Conservation (phyloP, 2,329 filamentous ascomycete species). For the Tolypocladium pustulatum region DNA sequence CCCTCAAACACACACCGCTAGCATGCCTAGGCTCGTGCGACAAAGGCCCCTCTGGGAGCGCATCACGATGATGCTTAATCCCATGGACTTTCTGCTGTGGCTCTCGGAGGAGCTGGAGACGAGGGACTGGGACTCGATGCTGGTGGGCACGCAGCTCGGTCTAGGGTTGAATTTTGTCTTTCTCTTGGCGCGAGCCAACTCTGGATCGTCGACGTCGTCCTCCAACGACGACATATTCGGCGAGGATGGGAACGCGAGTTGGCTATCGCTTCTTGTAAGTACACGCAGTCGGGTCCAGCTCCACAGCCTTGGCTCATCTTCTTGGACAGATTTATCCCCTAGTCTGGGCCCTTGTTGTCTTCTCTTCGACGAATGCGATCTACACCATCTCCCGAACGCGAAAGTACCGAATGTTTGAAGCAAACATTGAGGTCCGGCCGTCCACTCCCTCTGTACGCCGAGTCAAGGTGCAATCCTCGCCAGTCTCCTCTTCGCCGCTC, state of each 20-base stretch:
- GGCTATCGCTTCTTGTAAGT: constrained; percentile 49
- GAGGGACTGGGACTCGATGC: constrained; percentile 77
- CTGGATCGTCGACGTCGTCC: constrained; percentile 36
- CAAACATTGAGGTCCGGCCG: constrained; percentile 63
- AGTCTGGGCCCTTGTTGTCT: constrained; percentile 55
- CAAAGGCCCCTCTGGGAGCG: constrained; percentile 70
- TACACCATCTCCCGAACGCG: constrained; percentile 75
- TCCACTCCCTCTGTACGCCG: constrained; percentile 78
- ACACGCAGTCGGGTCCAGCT: constrained; percentile 4
- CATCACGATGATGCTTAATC: constrained; percentile 70
- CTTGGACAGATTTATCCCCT: constrained; percentile 51
- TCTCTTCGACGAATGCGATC: constrained; percentile 66
- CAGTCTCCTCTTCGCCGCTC: constrained; percentile 66
- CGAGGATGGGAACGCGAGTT: constrained; percentile 54
- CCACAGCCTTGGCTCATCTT: constrained; percentile 4
- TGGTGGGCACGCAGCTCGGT: constrained; percentile 66
- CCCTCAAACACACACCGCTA: constrained; percentile 14
- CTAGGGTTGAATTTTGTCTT: constrained; percentile 69
- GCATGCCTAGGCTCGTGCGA: constrained; percentile 69
- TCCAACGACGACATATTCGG: constrained; percentile 75
- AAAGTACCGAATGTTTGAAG: constrained; percentile 86
- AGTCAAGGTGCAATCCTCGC: constrained; percentile 79
- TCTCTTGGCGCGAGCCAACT: constrained; percentile 74
- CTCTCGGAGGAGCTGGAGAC: constrained; percentile 87
- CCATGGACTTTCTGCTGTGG: constrained; percentile 83